Evolutionary conservation across 331 rosid genomes (phyloP), one percentile per base, ranked within the genome.

Genomic region (Saraca asoca): DNA sequence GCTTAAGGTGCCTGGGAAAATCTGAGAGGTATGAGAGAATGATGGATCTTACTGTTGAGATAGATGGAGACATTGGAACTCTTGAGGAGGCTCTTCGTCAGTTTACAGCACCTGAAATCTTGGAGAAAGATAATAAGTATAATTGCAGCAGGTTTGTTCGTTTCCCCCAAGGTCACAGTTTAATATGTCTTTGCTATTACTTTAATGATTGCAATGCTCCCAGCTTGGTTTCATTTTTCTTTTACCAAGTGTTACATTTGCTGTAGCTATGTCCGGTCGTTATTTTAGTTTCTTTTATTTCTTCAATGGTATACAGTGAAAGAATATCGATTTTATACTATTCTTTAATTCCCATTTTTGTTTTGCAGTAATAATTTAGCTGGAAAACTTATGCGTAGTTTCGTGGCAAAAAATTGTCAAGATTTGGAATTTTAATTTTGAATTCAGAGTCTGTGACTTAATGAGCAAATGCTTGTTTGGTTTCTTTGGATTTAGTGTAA

Each of bases 31-130:
- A 73, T 33, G 96, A 90, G 78, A 79, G 81, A 80, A 90, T 90
- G 91, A 90, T 90, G 96, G 96, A 90, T 78, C 89, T 90, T 38
- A 81, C 91, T 45, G 95, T 90, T 63, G 96, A 87, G 74, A 90
- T 90, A 46, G 96, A 81, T 24, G 96, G 96, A 51, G 78, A 85
- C 75, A 90, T 90, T 79, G 91, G 84, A 62, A 87, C 88, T 45
- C 84, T 90, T 83, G 96, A 87, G 61, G 91, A 85, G 77, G 96
- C 96, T 77, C 95, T 90, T 79, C 70, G 88, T 51, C 95, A 90
- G 64, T 90, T 87, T 81, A 90, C 95, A 1, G 95, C 95, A 43
- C 82, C 89, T 38, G 96, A 90, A 81, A 82, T 75, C 51, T 80
- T 90, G 85, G 95, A 90, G 51, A 79, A 84, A 73, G 87, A 87